Percentiles rank a stretch among this genome's conserved stretches.
These are phyloP conservation scores for Sclerotinia trifoliorum DNA, from an alignment of 2,329 filamentous ascomycete species.

Conservation along the genomic window DNA sequence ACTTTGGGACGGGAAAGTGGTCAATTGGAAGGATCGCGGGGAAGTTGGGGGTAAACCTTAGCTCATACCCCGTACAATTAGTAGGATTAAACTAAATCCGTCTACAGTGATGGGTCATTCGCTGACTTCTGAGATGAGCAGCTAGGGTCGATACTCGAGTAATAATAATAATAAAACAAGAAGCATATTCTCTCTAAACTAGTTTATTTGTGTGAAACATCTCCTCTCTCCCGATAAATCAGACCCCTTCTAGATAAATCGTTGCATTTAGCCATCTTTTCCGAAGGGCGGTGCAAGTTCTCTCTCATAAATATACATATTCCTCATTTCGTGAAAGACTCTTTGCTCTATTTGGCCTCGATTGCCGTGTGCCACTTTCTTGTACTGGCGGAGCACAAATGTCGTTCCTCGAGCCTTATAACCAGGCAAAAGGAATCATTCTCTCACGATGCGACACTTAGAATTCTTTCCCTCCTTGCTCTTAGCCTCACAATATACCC, in stretches of 20 bases:
- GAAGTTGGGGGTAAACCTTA: background rate
- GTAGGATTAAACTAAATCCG: background rate
- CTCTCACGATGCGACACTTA: slow-evolving; percentile 18
- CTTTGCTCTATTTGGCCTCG: background rate
- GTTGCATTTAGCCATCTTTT: slow-evolving; percentile 17
- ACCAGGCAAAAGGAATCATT: slow-evolving; percentile 11
- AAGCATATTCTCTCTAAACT: background rate
- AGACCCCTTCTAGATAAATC: too few species aligned
- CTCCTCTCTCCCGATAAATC: slow-evolving; percentile 9
- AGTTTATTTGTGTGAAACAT: slow-evolving; percentile 7
- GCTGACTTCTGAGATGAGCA: background rate
- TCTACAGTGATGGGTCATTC: too few species aligned
- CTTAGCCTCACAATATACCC: slow-evolving; percentile 6
- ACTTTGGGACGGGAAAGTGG: background rate
- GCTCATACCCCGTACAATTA: too few species aligned
- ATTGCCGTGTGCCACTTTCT: background rate
- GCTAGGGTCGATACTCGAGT: background rate
- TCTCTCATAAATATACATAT: slow-evolving; percentile 17
- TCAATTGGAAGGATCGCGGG: background rate
- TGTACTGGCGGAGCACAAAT: slow-evolving; percentile 13
- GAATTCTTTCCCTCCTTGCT: background rate
- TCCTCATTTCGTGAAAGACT: background rate
- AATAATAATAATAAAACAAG: background rate
- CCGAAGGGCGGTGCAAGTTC: slow-evolving; percentile 7
- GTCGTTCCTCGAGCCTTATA: slow-evolving; percentile 17